Percentiles rank a stretch among this genome's conserved stretches.
phyloP scores from a whole-genome alignment of 805 yeast genomes.

The Pichia phayaonensis region DNA sequence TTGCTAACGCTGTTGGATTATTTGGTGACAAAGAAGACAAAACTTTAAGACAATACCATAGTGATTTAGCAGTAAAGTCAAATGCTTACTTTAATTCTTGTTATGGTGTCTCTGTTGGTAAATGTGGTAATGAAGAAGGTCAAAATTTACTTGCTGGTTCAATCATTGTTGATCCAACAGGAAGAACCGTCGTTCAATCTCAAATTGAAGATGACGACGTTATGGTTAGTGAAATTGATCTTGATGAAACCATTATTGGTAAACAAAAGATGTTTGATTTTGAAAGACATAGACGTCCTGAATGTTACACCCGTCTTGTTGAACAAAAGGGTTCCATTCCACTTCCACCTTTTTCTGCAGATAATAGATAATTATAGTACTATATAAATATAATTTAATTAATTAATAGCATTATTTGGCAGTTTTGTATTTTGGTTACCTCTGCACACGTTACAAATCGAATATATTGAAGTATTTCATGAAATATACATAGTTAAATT shows the following conservation, averaged over 20 bases:
- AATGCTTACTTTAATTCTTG: constrained; percentile 31
- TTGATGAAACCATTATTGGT: constrained; percentile 30
- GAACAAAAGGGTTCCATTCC: constrained; percentile 25
- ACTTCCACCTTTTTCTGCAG: constrained; percentile 2
- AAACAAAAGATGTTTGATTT: constrained; percentile 32
- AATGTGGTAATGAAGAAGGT: constrained; percentile 32
- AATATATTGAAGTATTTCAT: too few relatives aligned
- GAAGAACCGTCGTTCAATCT: constrained; percentile 28
- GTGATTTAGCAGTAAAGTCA: constrained; percentile 28
- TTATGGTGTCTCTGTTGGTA: constrained; percentile 30
- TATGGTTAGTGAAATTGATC: constrained; percentile 28
- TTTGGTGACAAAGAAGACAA: constrained; percentile 28
- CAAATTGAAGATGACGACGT: constrained; percentile 15
- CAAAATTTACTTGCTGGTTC: constrained; percentile 32
- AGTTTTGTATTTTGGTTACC: not conserved
- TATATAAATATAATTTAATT: not conserved
- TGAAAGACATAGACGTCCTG: constrained; percentile 32
- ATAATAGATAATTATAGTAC: not conserved
- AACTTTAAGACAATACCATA: constrained; percentile 27
- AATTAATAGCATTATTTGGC: too few relatives aligned
- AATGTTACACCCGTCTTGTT: constrained; percentile 22
- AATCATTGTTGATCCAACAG: constrained; percentile 31
- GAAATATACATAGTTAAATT: not conserved
- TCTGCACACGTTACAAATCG: not conserved
- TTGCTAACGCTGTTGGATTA: constrained; percentile 29